Evolutionary conservation across 345 rosid genomes (phyloP).

Genomic region (Bretschneidera sinensis): DNA sequence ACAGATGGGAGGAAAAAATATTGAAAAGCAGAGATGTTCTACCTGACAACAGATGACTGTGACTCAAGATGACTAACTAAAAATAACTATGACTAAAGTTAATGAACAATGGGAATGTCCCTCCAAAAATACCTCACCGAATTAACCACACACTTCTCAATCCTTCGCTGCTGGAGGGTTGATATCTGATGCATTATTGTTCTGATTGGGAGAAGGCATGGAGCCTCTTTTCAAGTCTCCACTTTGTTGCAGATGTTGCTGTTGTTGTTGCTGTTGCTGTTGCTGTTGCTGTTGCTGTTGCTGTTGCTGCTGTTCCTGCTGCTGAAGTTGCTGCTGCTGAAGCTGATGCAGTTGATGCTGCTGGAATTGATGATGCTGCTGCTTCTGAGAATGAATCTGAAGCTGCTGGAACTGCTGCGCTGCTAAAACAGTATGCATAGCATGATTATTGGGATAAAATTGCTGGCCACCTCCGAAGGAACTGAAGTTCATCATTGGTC

Average conservation of each 20-base stretch:
- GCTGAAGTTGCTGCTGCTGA: constrained; percentile 42
- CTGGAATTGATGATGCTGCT: constrained; percentile 46
- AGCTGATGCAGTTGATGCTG: constrained; percentile 55
- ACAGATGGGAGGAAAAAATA: neutral
- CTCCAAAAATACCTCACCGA: constrained; percentile 1
- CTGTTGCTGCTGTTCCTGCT: constrained; percentile 25
- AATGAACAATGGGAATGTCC: constrained; percentile 1
- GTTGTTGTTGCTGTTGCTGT: too few relatives aligned
- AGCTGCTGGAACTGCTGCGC: constrained; percentile 92
- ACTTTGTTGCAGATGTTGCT: too few relatives aligned
- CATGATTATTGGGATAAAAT: constrained; percentile 55
- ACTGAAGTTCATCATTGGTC: constrained; percentile 51
- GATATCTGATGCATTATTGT: constrained; percentile 41
- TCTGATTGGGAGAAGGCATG: constrained; percentile 42
- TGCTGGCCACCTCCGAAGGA: constrained; percentile 66
- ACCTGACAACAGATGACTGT: constrained; percentile 23
- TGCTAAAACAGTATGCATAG: constrained; percentile 62
- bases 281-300: too few relatives aligned
- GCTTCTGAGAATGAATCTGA: constrained; percentile 86
- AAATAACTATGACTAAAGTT: constrained; percentile 15
- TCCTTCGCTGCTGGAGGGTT: constrained; percentile 28
- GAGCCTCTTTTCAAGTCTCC: constrained; percentile 47
- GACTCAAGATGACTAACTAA: too few relatives aligned
- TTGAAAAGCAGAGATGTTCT: constrained; percentile 11
- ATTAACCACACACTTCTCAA: constrained; percentile 16